A percentile compares a stretch with the other conserved stretches of the same genome.
phyloP scores from a whole-genome alignment of 257 asterid genomes.

The Apocynum venetum region DNA sequence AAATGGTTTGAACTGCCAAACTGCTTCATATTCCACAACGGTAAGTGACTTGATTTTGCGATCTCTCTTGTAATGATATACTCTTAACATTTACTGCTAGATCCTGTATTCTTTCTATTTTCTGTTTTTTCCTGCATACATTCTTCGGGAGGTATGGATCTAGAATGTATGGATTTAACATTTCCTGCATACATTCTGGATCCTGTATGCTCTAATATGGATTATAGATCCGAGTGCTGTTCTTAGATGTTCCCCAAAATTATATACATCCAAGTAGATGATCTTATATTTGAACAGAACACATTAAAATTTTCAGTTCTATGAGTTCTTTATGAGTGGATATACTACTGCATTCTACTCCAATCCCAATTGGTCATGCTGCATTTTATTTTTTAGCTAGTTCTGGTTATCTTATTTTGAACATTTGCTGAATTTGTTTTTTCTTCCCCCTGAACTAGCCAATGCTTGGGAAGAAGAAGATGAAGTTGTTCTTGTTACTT shows the following conservation, averaged over 20 bases:
- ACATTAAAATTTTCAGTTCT: not conserved
- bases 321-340: not conserved
- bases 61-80: conserved; percentile 5
- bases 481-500: conserved; percentile 84
- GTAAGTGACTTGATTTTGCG: conserved; percentile 39
- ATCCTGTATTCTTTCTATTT: not conserved
- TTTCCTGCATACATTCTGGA: too few relatives aligned
- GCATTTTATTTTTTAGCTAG: not conserved
- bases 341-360: not conserved
- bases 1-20: conserved; percentile 99
- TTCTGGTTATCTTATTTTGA: not conserved
- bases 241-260: not conserved
- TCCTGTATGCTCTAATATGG: not conserved
- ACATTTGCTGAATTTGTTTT: conserved; percentile 3
- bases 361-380: not conserved
- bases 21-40: conserved; percentile 95
- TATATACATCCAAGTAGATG: not conserved
- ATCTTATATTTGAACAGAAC: not conserved
- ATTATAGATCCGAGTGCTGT: too few relatives aligned
- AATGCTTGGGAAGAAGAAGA: conserved; percentile 99
- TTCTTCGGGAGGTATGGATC: not conserved
- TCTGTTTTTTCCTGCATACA: not conserved
- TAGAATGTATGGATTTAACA: not conserved
- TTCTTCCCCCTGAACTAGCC: conserved; percentile 39
- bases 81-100: not conserved